Conservation (phyloP, 345 rosid species). For the Abelmoschus esculentus region DNA sequence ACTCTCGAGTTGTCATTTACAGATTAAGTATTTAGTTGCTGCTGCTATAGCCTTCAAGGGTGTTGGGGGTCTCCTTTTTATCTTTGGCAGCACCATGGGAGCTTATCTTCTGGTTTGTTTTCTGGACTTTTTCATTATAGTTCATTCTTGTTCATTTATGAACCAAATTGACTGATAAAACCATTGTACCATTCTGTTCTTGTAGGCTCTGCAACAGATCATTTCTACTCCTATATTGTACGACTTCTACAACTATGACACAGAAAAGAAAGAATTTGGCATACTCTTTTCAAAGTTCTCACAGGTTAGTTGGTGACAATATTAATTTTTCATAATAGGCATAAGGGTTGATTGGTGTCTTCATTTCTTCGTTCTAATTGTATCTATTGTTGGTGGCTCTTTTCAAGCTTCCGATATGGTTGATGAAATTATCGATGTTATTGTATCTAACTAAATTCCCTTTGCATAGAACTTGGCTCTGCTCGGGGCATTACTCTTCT, state of each 20-base stretch:
- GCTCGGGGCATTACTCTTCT: slow-evolving; percentile 63
- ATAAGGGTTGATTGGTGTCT: not conserved
- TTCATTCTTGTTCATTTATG: not conserved
- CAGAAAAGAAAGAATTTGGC: slow-evolving; percentile 42
- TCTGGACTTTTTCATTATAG: not conserved
- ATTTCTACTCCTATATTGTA: slow-evolving; percentile 41
- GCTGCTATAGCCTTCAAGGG: slow-evolving; percentile 54
- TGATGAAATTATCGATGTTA: not conserved
- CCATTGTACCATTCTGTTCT: not conserved
- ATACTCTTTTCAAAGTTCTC: slow-evolving; percentile 47
- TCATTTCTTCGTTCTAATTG: too few relatives aligned
- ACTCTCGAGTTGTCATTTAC: slow-evolving; percentile 12
- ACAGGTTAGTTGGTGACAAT: slow-evolving; percentile 32
- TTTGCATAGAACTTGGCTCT: slow-evolving; percentile 53
- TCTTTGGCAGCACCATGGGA: slow-evolving; percentile 59
- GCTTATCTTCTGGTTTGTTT: slow-evolving; percentile 64
- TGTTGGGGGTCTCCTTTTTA: slow-evolving; percentile 57
- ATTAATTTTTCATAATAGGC: not conserved
- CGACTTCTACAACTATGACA: slow-evolving; percentile 72
- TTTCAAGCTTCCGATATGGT: not conserved
- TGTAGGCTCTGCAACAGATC: slow-evolving; percentile 60
- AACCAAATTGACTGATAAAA: not conserved
- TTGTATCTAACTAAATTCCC: not conserved
- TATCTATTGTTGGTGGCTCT: not conserved
- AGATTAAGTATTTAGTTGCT: slow-evolving; percentile 43